Evolutionary conservation across 768 basidiomycete species (phyloP).

Genomic region (Kwoniella europaea): DNA sequence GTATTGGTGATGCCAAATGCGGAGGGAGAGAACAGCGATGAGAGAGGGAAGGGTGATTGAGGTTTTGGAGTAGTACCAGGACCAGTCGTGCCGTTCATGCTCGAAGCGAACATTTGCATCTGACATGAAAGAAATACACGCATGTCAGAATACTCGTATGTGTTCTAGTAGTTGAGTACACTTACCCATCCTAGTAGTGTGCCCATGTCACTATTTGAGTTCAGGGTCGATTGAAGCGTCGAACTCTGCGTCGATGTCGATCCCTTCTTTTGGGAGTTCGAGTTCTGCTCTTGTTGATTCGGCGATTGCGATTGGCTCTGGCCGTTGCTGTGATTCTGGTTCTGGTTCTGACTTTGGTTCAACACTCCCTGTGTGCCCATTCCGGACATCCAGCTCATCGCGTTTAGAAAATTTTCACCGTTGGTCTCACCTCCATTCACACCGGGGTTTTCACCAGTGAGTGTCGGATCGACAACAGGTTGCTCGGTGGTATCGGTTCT

Average conservation of each 20-base stretch:
- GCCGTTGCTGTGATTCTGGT: conserved; percentile 7
- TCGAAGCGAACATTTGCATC: conserved; percentile 21
- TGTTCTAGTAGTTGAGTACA: background rate
- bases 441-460: conserved; percentile 12
- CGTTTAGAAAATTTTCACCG: conserved; percentile 47
- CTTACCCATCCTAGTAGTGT: conserved; percentile 8
- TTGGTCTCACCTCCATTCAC: background rate
- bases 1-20: conserved; percentile 26
- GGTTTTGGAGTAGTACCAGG: conserved; percentile 28
- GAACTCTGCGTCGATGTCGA: conserved; percentile 16
- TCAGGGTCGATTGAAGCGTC: conserved; percentile 15
- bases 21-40: conserved; percentile 45
- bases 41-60: conserved; percentile 39
- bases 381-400: conserved; percentile 47
- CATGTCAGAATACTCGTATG: background rate
- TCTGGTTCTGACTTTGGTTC: conserved; percentile 16
- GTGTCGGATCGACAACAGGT: conserved; percentile 17
- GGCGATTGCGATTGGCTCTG: conserved; percentile 5
- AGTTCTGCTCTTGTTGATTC: conserved; percentile 16
- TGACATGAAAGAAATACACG: background rate
- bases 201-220: conserved; percentile 15
- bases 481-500: too few relatives aligned
- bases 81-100: conserved; percentile 2
- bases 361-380: conserved; percentile 28
- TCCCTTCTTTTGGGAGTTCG: conserved; percentile 16